Evolutionary conservation across 208 protist genomes (phyloP).

Genomic region (Leptomonas seymouri): DNA sequence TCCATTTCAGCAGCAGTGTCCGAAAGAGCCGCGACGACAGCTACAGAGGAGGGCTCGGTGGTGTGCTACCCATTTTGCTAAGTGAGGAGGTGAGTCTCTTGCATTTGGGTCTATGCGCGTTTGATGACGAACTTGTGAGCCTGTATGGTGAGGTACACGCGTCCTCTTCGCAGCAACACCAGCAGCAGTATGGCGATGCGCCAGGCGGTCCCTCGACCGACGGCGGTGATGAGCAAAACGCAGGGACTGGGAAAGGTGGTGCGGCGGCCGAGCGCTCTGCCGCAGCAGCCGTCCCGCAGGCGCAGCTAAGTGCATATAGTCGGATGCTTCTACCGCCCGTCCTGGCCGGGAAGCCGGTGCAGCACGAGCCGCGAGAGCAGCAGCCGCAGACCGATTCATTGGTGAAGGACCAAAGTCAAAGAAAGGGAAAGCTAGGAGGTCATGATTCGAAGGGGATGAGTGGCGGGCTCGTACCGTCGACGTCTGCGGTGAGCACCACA

Average conservation of each 20-base stretch:
- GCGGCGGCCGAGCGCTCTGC: background rate
- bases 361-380: constrained; percentile 5
- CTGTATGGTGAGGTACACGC: constrained; percentile 36
- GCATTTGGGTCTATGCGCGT: constrained; percentile 74
- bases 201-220: background rate
- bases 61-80: constrained; percentile 52
- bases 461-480: background rate
- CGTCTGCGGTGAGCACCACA: background rate
- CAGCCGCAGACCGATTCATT: constrained; percentile 2
- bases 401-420: background rate
- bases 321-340: constrained; percentile 30
- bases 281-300: background rate
- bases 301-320: constrained; percentile 28
- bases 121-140: constrained; percentile 72
- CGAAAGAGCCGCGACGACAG: background rate
- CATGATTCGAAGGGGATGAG: background rate
- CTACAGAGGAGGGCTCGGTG: background rate
- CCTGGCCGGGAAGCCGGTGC: constrained; percentile 13
- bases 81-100: constrained; percentile 79
- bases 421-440: background rate
- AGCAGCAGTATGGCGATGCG: background rate
- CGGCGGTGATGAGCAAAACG: background rate
- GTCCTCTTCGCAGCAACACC: background rate
- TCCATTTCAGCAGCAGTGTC: background rate
- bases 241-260: no score